Conservation (phyloP, 2,329 filamentous ascomycete genomes). For the Nigrograna mackinnonii region DNA sequence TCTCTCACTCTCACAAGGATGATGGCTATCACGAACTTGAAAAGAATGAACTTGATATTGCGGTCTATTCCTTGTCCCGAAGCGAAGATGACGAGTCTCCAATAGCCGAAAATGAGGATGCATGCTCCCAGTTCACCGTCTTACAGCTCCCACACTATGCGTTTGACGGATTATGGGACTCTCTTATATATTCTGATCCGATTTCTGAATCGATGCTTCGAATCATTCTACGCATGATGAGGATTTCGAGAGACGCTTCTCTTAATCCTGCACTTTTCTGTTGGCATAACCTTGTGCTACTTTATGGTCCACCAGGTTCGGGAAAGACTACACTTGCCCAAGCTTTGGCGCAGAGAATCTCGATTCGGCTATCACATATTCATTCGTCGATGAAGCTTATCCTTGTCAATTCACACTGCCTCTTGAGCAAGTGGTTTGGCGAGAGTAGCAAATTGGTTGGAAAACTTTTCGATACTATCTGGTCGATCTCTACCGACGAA, state of each 20-base stretch:
- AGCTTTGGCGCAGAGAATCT: constrained; percentile 55
- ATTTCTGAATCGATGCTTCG: constrained; percentile 47
- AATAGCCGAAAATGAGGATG: constrained; percentile 1
- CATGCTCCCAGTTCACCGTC: constrained; percentile 5
- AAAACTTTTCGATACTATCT: constrained; percentile 47
- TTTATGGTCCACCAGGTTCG: constrained; percentile 49
- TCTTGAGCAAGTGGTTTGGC: constrained; percentile 54
- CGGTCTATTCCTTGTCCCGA: constrained; percentile 12
- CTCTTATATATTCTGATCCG: constrained; percentile 47
- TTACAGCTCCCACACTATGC: constrained; percentile 11
- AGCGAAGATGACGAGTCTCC: constrained; percentile 4
- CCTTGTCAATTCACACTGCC: constrained; percentile 49
- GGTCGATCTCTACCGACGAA: constrained; percentile 40
- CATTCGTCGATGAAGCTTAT: constrained; percentile 45
- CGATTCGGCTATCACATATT: constrained; percentile 45
- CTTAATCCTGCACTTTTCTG: constrained; percentile 44
- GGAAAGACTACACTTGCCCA: constrained; percentile 51
- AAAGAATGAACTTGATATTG: constrained; percentile 12
- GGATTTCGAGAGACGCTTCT: constrained; percentile 34
- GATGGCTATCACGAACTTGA: constrained; percentile 5
- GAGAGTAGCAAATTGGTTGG: constrained; percentile 50
- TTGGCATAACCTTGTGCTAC: constrained; percentile 50
- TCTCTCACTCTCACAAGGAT: constrained; percentile 8
- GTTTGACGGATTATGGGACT: constrained; percentile 19
- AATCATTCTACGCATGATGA: constrained; percentile 40